A percentile compares a stretch with the other conserved stretches of the same genome.
Conservation (phyloP, 305 asterid species). For the Vinca major region DNA sequence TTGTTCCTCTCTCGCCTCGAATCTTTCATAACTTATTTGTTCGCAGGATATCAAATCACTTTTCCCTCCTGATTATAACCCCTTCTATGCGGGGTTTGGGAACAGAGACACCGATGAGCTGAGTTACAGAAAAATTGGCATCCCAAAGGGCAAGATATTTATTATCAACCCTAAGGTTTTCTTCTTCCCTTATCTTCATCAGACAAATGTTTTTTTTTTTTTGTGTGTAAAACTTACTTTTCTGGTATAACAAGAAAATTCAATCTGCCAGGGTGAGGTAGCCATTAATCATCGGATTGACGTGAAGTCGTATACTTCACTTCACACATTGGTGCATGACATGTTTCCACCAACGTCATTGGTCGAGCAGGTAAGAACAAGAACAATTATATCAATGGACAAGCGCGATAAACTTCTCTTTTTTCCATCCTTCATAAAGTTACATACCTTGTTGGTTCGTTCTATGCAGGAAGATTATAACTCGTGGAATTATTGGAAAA, state of each 20-base stretch:
- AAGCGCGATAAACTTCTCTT: background rate
- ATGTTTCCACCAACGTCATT: conserved; percentile 95
- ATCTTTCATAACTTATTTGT: conserved; percentile 4
- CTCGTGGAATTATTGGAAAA: conserved; percentile 87
- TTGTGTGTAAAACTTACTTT: no score
- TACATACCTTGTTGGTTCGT: background rate
- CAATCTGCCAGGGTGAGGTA: conserved; percentile 78
- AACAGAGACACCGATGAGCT: conserved; percentile 96
- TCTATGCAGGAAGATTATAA: conserved; percentile 68
- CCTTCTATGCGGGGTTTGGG: conserved; percentile 96
- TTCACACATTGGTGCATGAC: conserved; percentile 86
- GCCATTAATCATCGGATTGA: conserved; percentile 82
- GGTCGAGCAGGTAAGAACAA: conserved; percentile 70
- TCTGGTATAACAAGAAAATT: background rate
- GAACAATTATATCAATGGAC: background rate
- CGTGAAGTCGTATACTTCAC: conserved; percentile 82
- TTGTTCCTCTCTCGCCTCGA: background rate
- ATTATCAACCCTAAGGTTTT: conserved; percentile 92
- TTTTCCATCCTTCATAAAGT: background rate
- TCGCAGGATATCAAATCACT: conserved; percentile 93
- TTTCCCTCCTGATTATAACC: conserved; percentile 88
- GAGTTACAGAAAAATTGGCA: conserved; percentile 93
- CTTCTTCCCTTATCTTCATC: conserved; percentile 3
- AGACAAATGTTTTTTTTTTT: no score
- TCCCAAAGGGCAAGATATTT: conserved; percentile 95